Conservation (phyloP, 2,329 filamentous ascomycete genomes). For the Fusarium denticulatum region DNA sequence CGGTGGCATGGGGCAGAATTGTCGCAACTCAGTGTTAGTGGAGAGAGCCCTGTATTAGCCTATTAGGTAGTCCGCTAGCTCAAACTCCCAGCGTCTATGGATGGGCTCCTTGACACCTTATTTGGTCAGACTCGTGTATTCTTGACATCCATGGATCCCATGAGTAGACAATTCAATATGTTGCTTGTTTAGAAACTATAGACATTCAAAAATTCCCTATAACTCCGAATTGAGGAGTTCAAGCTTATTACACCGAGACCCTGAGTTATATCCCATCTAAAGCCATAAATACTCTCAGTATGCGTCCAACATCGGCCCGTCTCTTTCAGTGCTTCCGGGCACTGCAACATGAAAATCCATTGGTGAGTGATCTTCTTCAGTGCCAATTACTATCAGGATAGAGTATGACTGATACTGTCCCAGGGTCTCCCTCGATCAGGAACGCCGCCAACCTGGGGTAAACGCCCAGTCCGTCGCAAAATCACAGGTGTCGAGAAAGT, state of each 20-base stretch:
- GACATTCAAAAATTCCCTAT: not conserved
- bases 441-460: conserved; percentile 65
- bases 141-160: not conserved
- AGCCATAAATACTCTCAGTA: conserved; percentile 33
- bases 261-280: not conserved
- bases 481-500: conserved; percentile 89
- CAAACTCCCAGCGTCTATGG: not conserved
- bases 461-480: conserved; percentile 80
- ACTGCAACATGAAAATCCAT: conserved; percentile 81
- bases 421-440: conserved; percentile 88
- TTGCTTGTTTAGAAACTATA: not conserved
- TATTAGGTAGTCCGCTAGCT: conserved; percentile 6
- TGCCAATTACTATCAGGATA: accelerated
- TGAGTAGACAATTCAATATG: not conserved
- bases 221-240: too few species aligned
- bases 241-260: not conserved
- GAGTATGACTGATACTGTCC: not conserved
- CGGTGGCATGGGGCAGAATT: conserved; percentile 60
- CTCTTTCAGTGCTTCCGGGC: conserved; percentile 48
- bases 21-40: not conserved
- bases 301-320: conserved; percentile 51
- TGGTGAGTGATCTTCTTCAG: conserved; percentile 61
- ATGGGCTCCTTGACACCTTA: conserved; percentile 8
- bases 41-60: conserved; percentile 8
- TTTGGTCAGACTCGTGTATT: conserved; percentile 5